Evolutionary conservation across 2,329 filamentous ascomycete species (phyloP), one percentile per base, ranked within the genome.

Genomic region (Trichoderma aggressivum): DNA sequence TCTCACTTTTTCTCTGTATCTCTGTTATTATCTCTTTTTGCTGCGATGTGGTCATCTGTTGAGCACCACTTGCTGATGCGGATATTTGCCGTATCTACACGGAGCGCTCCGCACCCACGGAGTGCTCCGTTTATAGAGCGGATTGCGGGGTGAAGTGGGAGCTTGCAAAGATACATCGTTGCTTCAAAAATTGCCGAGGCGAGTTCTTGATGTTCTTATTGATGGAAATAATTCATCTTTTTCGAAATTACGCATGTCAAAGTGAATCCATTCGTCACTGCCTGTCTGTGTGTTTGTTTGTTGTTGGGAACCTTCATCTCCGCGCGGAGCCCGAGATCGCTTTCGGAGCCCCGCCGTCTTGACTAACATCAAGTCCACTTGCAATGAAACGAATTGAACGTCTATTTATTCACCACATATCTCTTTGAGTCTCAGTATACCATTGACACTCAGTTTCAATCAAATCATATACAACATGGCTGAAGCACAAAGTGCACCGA

Each of bases 261-360:
- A n/a, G 7, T 5, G 2, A n/a, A 8, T 43, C n/a, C 1, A 43
- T 16, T 43, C 16, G 39, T 43, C 16, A 43, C n/a, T 43, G 16
- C 18, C 16, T 55, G 26, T 11, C 14, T 18, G n/a, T 8, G 1
- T 60, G 55, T 6, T 30, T 30, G 16, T 39, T 56, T 28, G 26
- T 28, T 30, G 16, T 39, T 56, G n/a, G 21, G 18, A 28, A 24
- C 3, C 7, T n/a, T 21, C 28, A 53, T 53, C 65, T 61, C 56
- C 56, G 56, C 39, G n/a, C 55, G 36, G 28, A 34, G 39, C 65
- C 65, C 56, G 65, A 69, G 65, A 69, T 50, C 65, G 65, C 65
- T 69, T 39, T 34, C 28, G 63, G 65, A 53, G 56, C 65, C 56
- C 65, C 65, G 65, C 56, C 56, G 34, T 61, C 65, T 59, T 59